phyloP scores from a whole-genome alignment of 495 filamentous ascomycete genomes.

The Articulospora tetracladia region DNA sequence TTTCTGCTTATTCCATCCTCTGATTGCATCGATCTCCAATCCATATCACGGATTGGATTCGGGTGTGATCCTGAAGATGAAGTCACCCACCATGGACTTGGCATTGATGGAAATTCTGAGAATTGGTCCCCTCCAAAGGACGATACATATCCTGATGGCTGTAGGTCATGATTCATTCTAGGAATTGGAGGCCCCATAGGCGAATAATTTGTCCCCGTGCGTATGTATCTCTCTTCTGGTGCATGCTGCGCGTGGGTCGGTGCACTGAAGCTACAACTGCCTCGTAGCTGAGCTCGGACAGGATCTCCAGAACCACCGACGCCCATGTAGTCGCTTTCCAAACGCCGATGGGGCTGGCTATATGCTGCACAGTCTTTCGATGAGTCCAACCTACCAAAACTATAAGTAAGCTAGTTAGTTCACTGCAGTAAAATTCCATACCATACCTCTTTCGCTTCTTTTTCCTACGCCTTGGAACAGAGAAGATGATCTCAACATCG shows the following conservation, averaged over 20 bases:
- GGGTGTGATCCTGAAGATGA: neutral
- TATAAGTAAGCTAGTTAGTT: neutral
- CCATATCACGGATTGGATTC: constrained; percentile 12
- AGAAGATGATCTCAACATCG: constrained; percentile 42
- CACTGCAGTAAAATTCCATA: neutral
- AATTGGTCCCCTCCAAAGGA: neutral
- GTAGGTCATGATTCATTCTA: neutral
- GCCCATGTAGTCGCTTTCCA: neutral
- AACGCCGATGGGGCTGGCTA: neutral
- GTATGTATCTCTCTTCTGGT: neutral
- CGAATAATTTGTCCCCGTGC: neutral
- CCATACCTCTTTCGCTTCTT: constrained; percentile 25
- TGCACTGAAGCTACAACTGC: neutral
- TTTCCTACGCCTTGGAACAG: constrained; percentile 37
- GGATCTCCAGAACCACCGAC: too few relatives aligned
- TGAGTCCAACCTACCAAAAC: constrained; percentile 9
- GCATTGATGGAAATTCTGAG: neutral
- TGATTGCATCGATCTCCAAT: constrained; percentile 16
- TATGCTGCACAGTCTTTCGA: neutral
- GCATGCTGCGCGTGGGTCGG: neutral
- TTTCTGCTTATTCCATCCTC: constrained; percentile 17
- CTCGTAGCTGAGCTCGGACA: neutral
- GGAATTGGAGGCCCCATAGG: neutral
- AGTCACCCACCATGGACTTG: constrained; percentile 9
- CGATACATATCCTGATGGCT: neutral